phyloP scores from a whole-genome alignment of 495 filamentous ascomycete species.

The Trypethelium eluteriae region DNA sequence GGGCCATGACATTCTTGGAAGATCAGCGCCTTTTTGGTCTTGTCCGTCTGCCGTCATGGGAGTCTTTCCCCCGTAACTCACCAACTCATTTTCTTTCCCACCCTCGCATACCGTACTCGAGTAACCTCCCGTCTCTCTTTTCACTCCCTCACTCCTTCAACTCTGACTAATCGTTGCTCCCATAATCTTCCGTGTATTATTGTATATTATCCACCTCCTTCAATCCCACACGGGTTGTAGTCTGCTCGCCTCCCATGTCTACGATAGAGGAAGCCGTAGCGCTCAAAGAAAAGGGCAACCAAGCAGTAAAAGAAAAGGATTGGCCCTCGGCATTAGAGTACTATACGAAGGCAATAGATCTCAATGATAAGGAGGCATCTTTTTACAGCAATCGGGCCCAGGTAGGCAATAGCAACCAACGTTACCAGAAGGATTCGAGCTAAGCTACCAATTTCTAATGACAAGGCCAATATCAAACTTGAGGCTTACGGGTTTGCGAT shows the following conservation, averaged over 20 bases:
- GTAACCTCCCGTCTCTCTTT: not conserved
- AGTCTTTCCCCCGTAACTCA: not conserved
- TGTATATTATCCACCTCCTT: not conserved
- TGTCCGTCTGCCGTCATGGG: constrained; percentile 1
- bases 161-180: not conserved
- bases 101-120: not conserved
- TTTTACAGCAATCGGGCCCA: constrained; percentile 94
- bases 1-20: not conserved
- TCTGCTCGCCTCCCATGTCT: constrained; percentile 33
- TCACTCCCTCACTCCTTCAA: not conserved
- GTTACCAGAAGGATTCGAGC: constrained; percentile 12
- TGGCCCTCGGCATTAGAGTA: constrained; percentile 78
- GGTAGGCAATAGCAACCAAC: constrained; percentile 45
- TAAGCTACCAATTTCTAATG: constrained; percentile 6
- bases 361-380: constrained; percentile 73
- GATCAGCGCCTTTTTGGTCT: constrained; percentile 7
- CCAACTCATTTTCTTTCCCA: not conserved
- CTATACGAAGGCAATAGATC: constrained; percentile 84
- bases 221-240: not conserved
- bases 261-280: constrained; percentile 60
- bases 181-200: not conserved
- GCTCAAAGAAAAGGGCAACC: constrained; percentile 90
- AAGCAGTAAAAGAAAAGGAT: constrained; percentile 79
- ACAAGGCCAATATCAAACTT: constrained; percentile 83
- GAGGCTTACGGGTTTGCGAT: constrained; percentile 92